phyloP scores from a whole-genome alignment of 2,329 filamentous ascomycete species.

The Colletotrichum scovillei region DNA sequence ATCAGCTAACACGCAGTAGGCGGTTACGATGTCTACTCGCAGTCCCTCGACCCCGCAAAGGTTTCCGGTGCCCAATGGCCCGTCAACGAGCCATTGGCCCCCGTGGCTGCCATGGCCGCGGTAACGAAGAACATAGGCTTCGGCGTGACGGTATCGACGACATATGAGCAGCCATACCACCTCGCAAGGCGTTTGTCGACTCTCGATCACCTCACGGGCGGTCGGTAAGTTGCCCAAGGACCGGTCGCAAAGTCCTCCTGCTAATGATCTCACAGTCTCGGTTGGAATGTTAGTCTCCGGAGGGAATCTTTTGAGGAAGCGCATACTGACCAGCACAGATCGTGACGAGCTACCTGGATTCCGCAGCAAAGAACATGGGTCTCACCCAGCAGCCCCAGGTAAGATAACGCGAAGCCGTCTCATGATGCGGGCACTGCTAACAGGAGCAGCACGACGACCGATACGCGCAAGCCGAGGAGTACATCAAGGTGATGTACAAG shows the following conservation, averaged over 20 bases:
- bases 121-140: conserved; percentile 76
- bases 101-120: conserved; percentile 77
- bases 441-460: conserved; percentile 68
- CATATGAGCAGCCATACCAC: conserved; percentile 78
- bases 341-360: conserved; percentile 78
- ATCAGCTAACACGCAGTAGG: conserved; percentile 46
- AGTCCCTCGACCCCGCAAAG: conserved; percentile 68
- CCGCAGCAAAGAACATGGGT: conserved; percentile 74
- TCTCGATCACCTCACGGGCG: conserved; percentile 74
- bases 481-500: conserved; percentile 73
- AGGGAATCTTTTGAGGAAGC: not conserved
- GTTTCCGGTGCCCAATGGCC: conserved; percentile 76
- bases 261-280: conserved; percentile 50
- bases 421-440: not conserved
- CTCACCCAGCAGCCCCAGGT: conserved; percentile 62
- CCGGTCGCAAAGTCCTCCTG: rapidly evolving
- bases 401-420: not conserved
- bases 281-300: conserved; percentile 61
- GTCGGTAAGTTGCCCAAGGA: conserved; percentile 54
- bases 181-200: conserved; percentile 74
- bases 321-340: conserved; percentile 52
- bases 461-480: conserved; percentile 74
- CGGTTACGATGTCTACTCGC: conserved; percentile 78
- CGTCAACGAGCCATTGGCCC: conserved; percentile 74
- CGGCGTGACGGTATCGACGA: conserved; percentile 76